Percentiles rank a stretch among this genome's conserved stretches.
Evolutionary conservation across 495 filamentous ascomycete species (phyloP).

Genomic region (Massariosphaeria phaeospora): DNA sequence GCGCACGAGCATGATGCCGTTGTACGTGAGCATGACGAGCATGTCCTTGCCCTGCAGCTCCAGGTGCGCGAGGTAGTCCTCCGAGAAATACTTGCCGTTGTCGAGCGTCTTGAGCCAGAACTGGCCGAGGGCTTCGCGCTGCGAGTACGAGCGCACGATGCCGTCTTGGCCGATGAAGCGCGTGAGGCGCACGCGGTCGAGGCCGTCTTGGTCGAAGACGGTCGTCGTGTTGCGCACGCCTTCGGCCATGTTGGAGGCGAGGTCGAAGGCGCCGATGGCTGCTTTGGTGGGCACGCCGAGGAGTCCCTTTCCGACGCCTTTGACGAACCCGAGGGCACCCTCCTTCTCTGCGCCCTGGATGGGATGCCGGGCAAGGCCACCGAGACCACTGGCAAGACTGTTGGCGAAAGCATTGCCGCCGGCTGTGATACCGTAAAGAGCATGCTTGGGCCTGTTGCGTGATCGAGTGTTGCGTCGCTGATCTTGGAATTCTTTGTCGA

Average conservation of each 20-base stretch:
- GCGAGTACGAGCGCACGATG: conserved; percentile 89
- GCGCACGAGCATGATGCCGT: conserved; percentile 83
- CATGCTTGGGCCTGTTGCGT: conserved; percentile 92
- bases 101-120: conserved; percentile 98
- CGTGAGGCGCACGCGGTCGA: conserved; percentile 87
- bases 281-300: conserved; percentile 91
- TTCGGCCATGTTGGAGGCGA: conserved; percentile 92
- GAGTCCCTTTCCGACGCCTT: conserved; percentile 93
- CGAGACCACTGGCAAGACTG: conserved; percentile 87
- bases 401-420: conserved; percentile 92
- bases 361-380: conserved; percentile 86
- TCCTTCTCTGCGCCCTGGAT: conserved; percentile 95
- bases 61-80: conserved; percentile 93
- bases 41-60: conserved; percentile 86
- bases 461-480: conserved; percentile 88
- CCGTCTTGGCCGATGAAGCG: conserved; percentile 89
- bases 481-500: conserved; percentile 98
- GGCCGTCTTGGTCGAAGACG: conserved; percentile 88
- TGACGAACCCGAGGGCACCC: conserved; percentile 88
- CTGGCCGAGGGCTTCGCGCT: conserved; percentile 93
- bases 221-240: conserved; percentile 98
- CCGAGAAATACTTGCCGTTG: conserved; percentile 94
- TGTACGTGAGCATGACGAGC: conserved; percentile 92
- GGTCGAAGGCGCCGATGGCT: conserved; percentile 92
- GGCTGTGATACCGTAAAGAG: conserved; percentile 90